These are phyloP conservation scores for Entophlyctis luteolus DNA, from an alignment of 192 early-diverging fungal species.

Conservation along the genomic window DNA sequence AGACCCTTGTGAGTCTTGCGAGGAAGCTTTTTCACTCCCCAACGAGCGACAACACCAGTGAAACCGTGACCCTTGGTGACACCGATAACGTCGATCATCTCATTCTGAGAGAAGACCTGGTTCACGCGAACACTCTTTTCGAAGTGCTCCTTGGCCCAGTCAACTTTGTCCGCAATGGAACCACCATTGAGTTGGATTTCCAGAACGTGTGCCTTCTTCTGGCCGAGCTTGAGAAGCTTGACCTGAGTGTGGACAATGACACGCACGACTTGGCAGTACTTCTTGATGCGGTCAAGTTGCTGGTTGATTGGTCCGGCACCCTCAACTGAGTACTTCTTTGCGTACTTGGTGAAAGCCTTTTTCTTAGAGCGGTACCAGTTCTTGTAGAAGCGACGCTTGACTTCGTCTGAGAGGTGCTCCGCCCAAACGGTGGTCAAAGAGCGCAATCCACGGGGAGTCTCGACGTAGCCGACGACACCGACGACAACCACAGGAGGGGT, in stretches of 20 bases:
- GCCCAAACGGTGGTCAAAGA: conserved; percentile 99
- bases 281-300: conserved; percentile 97
- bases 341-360: conserved; percentile 99
- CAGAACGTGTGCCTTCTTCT: conserved; percentile 99
- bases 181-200: conserved; percentile 99
- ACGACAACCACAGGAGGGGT: conserved; percentile 95
- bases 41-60: conserved; percentile 98
- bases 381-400: conserved; percentile 99
- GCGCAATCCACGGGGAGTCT: conserved; percentile 97
- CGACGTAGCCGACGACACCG: conserved; percentile 99
- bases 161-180: conserved; percentile 91
- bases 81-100: conserved; percentile 98
- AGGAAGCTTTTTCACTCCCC: conserved; percentile 99
- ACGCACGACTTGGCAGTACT: conserved; percentile 97
- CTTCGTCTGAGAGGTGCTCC: conserved; percentile 94
- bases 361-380: conserved; percentile 99
- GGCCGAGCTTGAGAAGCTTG: conserved; percentile 87
- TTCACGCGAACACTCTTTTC: conserved; percentile 89
- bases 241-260: conserved; percentile 98
- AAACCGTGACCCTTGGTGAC: conserved; percentile 99
- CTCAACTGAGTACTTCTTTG: conserved; percentile 85
- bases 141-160: conserved; percentile 95
- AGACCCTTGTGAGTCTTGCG: conserved; percentile 99
- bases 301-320: conserved; percentile 77
- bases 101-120: conserved; percentile 96